Evolutionary conservation across 2,329 filamentous ascomycete species (phyloP).

Genomic region (Ramularia endophylla): DNA sequence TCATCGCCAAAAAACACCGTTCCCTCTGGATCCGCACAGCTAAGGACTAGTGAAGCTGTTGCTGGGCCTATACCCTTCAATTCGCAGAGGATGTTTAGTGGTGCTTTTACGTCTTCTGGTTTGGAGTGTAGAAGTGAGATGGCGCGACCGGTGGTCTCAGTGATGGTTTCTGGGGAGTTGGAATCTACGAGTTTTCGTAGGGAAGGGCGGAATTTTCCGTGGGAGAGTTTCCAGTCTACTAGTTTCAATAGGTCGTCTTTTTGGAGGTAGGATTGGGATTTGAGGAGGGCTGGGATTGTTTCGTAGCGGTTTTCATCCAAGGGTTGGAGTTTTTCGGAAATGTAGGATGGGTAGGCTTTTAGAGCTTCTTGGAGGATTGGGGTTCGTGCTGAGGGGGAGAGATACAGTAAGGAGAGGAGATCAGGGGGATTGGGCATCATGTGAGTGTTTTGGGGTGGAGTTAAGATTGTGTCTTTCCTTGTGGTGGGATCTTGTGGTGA

Average conservation of each 20-base stretch:
- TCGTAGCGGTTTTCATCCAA: constrained; percentile 58
- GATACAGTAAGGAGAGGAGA: no score
- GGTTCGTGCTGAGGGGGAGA: constrained; percentile 2
- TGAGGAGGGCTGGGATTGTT: constrained; percentile 46
- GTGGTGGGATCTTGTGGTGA: no score
- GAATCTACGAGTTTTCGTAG: constrained; percentile 47
- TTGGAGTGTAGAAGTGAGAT: constrained; percentile 41
- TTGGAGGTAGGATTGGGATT: constrained; percentile 39
- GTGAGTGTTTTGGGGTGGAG: no score
- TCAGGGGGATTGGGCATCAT: no score
- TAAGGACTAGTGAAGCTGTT: constrained; percentile 68
- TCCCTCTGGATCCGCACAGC: constrained; percentile 53
- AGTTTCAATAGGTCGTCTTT: constrained; percentile 55
- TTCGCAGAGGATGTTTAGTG: constrained; percentile 51
- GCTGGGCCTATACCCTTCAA: constrained; percentile 75
- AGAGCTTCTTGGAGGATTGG: constrained; percentile 19
- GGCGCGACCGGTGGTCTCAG: constrained; percentile 48
- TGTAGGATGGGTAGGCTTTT: constrained; percentile 17
- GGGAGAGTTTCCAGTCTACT: constrained; percentile 65
- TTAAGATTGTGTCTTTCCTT: no score
- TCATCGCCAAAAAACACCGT: constrained; percentile 78
- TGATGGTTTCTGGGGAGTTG: constrained; percentile 49
- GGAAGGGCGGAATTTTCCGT: constrained; percentile 46
- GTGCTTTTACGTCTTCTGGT: constrained; percentile 24
- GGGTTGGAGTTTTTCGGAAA: constrained; percentile 40